phyloP scores from a whole-genome alignment of 2,329 filamentous ascomycete genomes.

The Microdochium paspali region DNA sequence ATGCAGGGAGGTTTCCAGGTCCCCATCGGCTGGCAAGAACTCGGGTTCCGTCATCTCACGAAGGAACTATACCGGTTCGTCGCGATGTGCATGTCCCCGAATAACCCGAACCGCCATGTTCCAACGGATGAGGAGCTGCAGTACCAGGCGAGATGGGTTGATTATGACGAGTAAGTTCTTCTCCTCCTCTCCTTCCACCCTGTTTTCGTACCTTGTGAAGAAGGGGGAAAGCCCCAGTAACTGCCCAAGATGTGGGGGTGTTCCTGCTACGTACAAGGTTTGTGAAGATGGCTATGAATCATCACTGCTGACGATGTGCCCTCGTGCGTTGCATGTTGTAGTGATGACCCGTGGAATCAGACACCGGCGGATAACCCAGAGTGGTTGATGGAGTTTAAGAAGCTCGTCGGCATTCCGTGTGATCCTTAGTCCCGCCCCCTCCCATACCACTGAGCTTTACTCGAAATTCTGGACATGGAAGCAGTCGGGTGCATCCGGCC shows the following conservation, averaged over 20 bases:
- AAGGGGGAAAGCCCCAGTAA: too few relatives aligned
- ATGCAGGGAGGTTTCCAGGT: constrained; percentile 7
- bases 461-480: too few relatives aligned
- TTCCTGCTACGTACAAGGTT: too few relatives aligned
- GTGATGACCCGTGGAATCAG: constrained; percentile 29
- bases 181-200: neutral
- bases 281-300: too few relatives aligned
- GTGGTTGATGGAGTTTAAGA: constrained; percentile 12
- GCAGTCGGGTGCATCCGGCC: too few relatives aligned
- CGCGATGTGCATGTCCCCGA: constrained; percentile 42
- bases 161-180: constrained; percentile 47
- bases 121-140: constrained; percentile 52
- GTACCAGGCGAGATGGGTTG: constrained; percentile 53
- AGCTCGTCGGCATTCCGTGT: constrained; percentile 1
- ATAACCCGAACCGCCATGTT: constrained; percentile 49
- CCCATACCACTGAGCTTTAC: too few relatives aligned
- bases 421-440: too few relatives aligned
- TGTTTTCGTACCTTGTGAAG: neutral
- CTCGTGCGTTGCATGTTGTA: constrained; percentile 13
- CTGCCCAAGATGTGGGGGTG: too few relatives aligned
- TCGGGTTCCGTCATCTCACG: constrained; percentile 47
- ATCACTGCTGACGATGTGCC: too few relatives aligned
- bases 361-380: constrained; percentile 23
- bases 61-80: constrained; percentile 45
- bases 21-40: constrained; percentile 44